Conservation (phyloP, 208 protist species). For the Crithidia thermophila region DNA sequence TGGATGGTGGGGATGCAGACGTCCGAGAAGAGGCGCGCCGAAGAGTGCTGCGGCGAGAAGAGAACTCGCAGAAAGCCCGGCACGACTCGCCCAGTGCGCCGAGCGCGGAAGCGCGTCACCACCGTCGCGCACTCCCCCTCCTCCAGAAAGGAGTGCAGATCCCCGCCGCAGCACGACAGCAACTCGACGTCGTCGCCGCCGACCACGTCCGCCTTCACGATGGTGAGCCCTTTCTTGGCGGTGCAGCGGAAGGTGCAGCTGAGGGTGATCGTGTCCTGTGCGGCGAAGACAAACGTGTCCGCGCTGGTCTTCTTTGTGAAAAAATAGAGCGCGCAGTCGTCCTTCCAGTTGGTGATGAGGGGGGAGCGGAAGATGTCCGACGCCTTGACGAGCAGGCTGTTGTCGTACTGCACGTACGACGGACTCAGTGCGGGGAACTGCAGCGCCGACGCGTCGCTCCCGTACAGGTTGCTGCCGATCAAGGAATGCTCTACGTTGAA, state of each 20-base stretch:
- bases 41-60: conserved; percentile 30
- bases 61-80: conserved; percentile 64
- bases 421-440: conserved; percentile 26
- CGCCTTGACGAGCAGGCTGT: conserved; percentile 42
- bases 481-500: conserved; percentile 39
- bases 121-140: conserved; percentile 64
- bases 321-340: conserved; percentile 45
- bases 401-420: conserved; percentile 34
- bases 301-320: conserved; percentile 28
- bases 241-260: conserved; percentile 50
- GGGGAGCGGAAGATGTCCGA: conserved; percentile 26
- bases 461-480: conserved; percentile 23
- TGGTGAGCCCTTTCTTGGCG: conserved; percentile 43
- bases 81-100: conserved; percentile 28
- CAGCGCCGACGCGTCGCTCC: conserved; percentile 1
- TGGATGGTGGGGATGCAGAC: conserved; percentile 54
- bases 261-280: conserved; percentile 44
- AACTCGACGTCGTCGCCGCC: conserved; percentile 39
- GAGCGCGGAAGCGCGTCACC: conserved; percentile 35
- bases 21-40: conserved; percentile 44
- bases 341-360: conserved; percentile 30
- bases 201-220: conserved; percentile 50
- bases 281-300: conserved; percentile 28
- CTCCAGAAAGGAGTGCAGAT: conserved; percentile 45
- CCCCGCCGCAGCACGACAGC: conserved; percentile 33